Percentiles rank a stretch among this genome's conserved stretches.
Evolutionary conservation across 2,329 filamentous ascomycete genomes (phyloP).

Genomic region (Colletotrichum liaoningense): DNA sequence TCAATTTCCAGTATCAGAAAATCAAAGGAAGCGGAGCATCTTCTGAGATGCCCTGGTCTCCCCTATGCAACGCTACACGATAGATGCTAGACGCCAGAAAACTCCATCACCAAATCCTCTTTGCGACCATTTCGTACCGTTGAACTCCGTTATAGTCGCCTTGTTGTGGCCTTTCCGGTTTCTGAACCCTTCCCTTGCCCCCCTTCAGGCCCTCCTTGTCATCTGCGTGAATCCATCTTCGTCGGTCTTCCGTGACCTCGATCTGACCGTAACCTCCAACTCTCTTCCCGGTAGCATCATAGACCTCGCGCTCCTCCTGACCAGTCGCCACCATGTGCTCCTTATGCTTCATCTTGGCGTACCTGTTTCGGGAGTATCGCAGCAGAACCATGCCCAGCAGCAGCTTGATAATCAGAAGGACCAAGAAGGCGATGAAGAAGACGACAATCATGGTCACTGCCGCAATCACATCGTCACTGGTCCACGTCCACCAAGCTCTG

Average conservation of each 20-base stretch:
- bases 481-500: constrained; percentile 66
- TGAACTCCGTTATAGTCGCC: constrained; percentile 71
- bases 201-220: constrained; percentile 77
- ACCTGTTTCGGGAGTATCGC: constrained; percentile 81
- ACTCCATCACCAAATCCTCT: constrained; percentile 85
- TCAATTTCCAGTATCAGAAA: not conserved
- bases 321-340: constrained; percentile 65
- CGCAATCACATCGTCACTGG: constrained; percentile 79
- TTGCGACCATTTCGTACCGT: constrained; percentile 95
- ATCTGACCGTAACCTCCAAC: constrained; percentile 86
- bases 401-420: constrained; percentile 86
- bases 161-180: constrained; percentile 59
- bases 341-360: constrained; percentile 81
- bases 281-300: constrained; percentile 78
- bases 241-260: constrained; percentile 89
- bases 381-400: constrained; percentile 90
- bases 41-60: not conserved
- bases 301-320: constrained; percentile 62
- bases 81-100: not conserved
- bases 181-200: constrained; percentile 65
- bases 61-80: not conserved
- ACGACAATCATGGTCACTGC: constrained; percentile 85
- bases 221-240: constrained; percentile 88
- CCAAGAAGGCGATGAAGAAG: constrained; percentile 85
- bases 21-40: not conserved